Conservation (phyloP, 148 eudicot species). For the Chenopodium album region DNA sequence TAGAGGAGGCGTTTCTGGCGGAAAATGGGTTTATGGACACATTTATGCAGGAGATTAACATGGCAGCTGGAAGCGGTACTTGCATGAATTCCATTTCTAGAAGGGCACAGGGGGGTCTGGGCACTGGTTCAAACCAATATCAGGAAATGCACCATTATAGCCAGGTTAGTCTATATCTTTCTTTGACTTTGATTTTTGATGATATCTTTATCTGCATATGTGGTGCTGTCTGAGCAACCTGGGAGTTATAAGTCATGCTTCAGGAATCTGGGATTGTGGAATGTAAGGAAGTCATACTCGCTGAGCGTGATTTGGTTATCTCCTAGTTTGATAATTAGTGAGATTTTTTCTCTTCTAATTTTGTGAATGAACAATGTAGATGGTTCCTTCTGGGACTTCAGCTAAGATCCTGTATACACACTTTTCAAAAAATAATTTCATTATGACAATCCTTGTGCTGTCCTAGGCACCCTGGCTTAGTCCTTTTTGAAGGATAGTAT, state of each 20-base stretch:
- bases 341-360: background rate
- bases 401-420: background rate
- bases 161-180: slow-evolving; percentile 47
- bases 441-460: background rate
- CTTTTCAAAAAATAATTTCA: background rate
- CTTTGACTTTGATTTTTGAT: background rate
- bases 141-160: slow-evolving; percentile 39
- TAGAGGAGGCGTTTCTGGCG: slow-evolving; percentile 92
- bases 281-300: background rate
- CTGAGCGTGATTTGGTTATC: background rate
- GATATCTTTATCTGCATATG: background rate
- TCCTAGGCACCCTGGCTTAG: background rate
- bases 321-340: background rate
- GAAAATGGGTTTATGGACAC: slow-evolving; percentile 84
- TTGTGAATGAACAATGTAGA: background rate
- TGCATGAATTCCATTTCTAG: slow-evolving; percentile 45
- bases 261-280: background rate
- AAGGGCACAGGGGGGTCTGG: slow-evolving; percentile 39
- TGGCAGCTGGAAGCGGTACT: slow-evolving; percentile 69
- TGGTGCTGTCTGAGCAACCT: background rate
- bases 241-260: background rate
- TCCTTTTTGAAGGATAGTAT: background rate
- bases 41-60: slow-evolving; percentile 74
- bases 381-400: background rate
- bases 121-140: slow-evolving; percentile 53